Evolutionary conservation across 1,284 basidiomycete genomes (phyloP).

Genomic region (Ganoderma lucidum): DNA sequence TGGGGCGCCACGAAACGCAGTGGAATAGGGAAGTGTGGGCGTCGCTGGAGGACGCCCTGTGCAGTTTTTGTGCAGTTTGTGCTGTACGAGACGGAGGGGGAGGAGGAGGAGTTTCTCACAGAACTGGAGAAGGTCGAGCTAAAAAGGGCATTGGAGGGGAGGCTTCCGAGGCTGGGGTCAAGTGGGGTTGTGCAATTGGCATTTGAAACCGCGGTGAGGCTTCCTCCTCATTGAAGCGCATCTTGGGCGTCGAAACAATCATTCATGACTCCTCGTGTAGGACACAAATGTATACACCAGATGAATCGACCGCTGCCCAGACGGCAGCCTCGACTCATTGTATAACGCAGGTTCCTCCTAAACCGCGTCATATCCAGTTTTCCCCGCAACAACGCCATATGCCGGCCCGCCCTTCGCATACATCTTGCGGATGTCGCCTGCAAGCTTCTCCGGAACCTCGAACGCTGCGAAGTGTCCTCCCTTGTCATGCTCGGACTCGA

Average conservation of each 20-base stretch:
- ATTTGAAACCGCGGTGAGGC: background rate
- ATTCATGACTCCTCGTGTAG: too few species aligned
- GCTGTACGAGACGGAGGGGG: background rate
- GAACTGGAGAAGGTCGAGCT: background rate
- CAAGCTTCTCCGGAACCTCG: conserved; percentile 40
- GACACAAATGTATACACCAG: background rate
- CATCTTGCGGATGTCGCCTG: conserved; percentile 40
- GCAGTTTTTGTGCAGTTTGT: background rate
- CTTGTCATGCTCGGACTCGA: conserved; percentile 30
- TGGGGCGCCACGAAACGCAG: background rate
- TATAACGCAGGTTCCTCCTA: background rate
- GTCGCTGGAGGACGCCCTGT: background rate
- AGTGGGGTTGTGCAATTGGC: background rate
- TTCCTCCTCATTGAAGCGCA: too few species aligned
- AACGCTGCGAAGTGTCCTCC: conserved; percentile 45
- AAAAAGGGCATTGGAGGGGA: background rate
- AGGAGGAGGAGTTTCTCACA: background rate
- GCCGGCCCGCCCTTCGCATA: conserved; percentile 41
- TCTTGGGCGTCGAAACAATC: too few species aligned
- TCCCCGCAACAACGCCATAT: conserved; percentile 36
- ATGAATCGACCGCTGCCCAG: background rate
- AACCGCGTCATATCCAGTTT: conserved; percentile 31
- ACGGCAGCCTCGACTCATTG: too few species aligned
- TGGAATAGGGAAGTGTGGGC: background rate
- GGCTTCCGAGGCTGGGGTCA: background rate